Base-by-base conservation (phyloP, 257 asterid species). In the Anisodus acutangulus region DNA sequence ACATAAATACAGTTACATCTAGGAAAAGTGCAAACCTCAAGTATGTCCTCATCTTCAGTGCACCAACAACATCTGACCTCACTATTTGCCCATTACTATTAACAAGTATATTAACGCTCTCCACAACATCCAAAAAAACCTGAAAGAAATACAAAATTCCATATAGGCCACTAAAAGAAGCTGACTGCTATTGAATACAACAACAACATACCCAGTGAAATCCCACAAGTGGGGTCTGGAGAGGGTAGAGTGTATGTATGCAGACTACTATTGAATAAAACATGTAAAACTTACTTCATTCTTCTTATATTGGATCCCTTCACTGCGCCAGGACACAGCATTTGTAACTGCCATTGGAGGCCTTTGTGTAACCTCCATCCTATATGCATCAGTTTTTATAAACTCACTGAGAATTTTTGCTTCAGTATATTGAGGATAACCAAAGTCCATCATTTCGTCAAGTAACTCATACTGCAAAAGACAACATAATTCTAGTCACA, bases 261-360 rank as follows among this genome's bases (percentile, higher is more conserved):
- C 26, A 31, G 35, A 4, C 45, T 82, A 81, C 37, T 82, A 79
- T 58, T 9, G 22, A 49, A 84, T 69, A 67, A 55, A 54, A 71
- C 17, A 26, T 70, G 86, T 85, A 82, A 89, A 71, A 82, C 93
- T 70, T 82, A 97, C 99, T 90, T 97, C 99, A 89, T 97, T 95
- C 89, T 95, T 97, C 88, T 93, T 95, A 92, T 97, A 95, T 69
- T 90, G 94, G 87, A 97, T 93, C 86, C 99, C 99, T 93, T 97
- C 99, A 59, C 99, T 97, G 81, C 99, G 98, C 99, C 99, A 97
- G 12, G 99, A 97, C 71, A 97, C 99, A 68, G 99, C 99, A 92
- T 97, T 97, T 72, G 99, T 97, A 47, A 97, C 99, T 2, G 99
- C 99, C 99, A 97, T 97, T 53, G 99, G 99, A 88, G 99, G 99